Percentiles rank a stretch among this genome's conserved stretches.
Conservation (phyloP, 2,329 filamentous ascomycete genomes). For the Pestalotiopsis sp. region DNA sequence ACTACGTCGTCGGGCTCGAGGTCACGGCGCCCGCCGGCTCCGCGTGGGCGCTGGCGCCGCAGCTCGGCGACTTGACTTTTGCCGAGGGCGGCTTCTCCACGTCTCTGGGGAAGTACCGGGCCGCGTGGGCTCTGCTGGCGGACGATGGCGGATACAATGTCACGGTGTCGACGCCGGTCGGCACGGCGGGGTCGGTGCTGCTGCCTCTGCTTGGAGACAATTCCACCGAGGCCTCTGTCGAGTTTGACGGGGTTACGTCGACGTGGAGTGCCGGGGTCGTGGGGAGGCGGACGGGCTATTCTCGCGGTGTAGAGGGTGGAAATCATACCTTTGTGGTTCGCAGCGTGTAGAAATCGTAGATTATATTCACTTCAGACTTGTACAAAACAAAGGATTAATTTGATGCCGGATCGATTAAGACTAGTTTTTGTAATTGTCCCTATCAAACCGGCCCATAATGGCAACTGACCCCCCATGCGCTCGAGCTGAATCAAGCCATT, state of each 20-base stretch:
- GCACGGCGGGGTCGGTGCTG: constrained; percentile 2
- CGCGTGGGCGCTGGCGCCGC: constrained; percentile 39
- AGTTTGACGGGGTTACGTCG: not conserved
- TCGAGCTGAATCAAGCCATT: too few species aligned
- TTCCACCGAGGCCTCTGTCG: not conserved
- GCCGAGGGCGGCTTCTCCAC: constrained; percentile 43
- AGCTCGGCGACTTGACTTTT: constrained; percentile 38
- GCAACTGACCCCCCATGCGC: too few species aligned
- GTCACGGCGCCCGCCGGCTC: constrained; percentile 36
- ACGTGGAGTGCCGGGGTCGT: not conserved
- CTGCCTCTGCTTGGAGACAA: not conserved
- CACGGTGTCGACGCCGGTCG: not conserved
- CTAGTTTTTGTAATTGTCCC: too few species aligned
- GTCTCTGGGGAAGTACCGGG: constrained; percentile 36
- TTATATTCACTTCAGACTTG: too few species aligned
- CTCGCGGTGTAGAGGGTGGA: not conserved
- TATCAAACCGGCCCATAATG: too few species aligned
- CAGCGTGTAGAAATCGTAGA: not conserved
- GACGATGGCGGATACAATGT: constrained; percentile 3
- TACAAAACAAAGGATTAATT: too few species aligned
- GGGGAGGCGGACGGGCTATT: not conserved
- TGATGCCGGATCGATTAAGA: too few species aligned
- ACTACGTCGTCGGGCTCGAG: constrained; percentile 43
- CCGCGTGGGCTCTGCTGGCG: constrained; percentile 25
- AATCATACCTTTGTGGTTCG: constrained; percentile 5